Evolutionary conservation across 108 stramenopile genomes (phyloP).

Genomic region (Nannochloropsis salina): DNA sequence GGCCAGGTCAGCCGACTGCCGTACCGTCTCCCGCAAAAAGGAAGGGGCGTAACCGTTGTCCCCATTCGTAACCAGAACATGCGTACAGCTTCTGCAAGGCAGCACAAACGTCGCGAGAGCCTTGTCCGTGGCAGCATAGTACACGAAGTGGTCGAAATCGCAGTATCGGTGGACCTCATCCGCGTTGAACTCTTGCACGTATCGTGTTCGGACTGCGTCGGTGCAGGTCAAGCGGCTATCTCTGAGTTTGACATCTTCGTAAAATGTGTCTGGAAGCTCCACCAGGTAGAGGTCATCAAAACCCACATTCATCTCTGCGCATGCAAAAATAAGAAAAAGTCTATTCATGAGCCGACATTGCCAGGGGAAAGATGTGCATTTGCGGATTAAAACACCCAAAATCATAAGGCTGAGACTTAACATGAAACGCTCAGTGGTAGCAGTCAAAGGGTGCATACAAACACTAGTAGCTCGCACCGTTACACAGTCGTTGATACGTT

Average conservation of each 20-base stretch:
- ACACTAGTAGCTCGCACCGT: background rate
- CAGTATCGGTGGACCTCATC: background rate
- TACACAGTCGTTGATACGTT: background rate
- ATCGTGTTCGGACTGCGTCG: background rate
- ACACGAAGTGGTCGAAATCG: background rate
- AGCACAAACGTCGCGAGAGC: background rate
- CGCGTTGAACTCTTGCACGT: background rate
- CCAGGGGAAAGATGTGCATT: too few relatives aligned
- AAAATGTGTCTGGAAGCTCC: background rate
- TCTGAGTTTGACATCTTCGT: background rate
- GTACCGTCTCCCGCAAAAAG: background rate
- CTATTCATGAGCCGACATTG: too few relatives aligned
- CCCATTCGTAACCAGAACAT: background rate
- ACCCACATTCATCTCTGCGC: conserved; percentile 9
- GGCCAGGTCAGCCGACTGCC: background rate
- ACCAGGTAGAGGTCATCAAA: background rate
- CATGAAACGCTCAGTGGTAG: too few relatives aligned
- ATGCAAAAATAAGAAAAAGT: too few relatives aligned
- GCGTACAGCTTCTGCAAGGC: conserved; percentile 4
- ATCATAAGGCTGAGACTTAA: too few relatives aligned
- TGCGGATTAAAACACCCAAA: too few relatives aligned
- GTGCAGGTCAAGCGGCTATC: background rate
- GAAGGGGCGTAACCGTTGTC: background rate
- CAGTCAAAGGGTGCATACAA: background rate
- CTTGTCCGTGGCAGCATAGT: background rate